A percentile compares a stretch with the other conserved stretches of the same genome.
Evolutionary conservation across 208 protist genomes (phyloP).

Genomic region (Zelonia costaricensis): DNA sequence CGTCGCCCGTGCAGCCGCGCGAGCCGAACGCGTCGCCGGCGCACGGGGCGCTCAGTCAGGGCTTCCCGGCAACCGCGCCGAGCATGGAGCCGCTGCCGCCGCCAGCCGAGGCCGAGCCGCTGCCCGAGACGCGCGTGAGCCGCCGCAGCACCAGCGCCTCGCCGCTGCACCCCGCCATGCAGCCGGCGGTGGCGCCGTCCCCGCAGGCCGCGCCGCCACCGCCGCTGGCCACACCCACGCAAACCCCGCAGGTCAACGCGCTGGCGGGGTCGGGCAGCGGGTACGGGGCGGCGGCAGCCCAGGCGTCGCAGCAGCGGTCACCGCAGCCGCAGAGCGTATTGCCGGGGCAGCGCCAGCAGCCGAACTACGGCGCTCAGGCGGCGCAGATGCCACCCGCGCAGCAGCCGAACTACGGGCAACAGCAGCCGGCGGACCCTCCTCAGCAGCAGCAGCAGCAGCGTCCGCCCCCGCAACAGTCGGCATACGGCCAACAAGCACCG

Average conservation of each 20-base stretch:
- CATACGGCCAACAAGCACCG: neutral
- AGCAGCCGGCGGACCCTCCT: constrained; percentile 15
- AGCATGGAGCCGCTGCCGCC: neutral
- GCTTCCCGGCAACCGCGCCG: neutral
- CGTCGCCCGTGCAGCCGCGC: constrained; percentile 19
- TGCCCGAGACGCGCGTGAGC: constrained; percentile 29
- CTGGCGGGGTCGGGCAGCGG: constrained; percentile 7
- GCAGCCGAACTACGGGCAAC: constrained; percentile 10
- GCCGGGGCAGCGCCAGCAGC: constrained; percentile 1
- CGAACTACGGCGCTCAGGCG: neutral
- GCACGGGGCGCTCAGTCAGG: neutral
- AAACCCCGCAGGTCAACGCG: constrained; percentile 9
- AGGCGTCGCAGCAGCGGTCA: neutral
- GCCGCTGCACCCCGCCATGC: neutral
- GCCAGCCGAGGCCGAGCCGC: neutral
- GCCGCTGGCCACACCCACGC: constrained; percentile 1
- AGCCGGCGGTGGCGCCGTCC: neutral
- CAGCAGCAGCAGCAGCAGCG: constrained; percentile 23
- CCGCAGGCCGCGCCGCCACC: neutral
- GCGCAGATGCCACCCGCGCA: constrained; percentile 6
- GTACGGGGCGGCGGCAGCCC: neutral
- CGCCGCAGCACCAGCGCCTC: constrained; percentile 13
- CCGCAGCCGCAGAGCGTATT: constrained; percentile 7
- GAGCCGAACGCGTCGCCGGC: constrained; percentile 30
- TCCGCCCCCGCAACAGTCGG: constrained; percentile 11